Conservation (phyloP, 192 early-diverging fungal genomes). For the Podila epigama region DNA sequence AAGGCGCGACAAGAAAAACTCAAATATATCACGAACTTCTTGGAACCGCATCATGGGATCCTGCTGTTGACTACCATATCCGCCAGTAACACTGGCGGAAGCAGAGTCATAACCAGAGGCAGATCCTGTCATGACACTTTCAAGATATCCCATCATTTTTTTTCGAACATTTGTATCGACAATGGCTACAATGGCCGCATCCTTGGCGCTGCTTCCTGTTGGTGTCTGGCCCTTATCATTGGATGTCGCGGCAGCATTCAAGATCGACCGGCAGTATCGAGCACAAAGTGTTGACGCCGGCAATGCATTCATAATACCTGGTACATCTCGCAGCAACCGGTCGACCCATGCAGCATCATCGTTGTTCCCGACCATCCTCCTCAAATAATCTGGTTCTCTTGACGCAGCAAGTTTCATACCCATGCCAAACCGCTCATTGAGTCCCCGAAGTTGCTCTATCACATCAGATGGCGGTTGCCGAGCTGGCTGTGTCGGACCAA, state of each 20-base stretch:
- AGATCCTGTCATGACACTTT: conserved; percentile 10
- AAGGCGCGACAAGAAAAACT: conserved; percentile 37
- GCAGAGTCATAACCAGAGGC: not conserved
- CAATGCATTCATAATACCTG: conserved; percentile 39
- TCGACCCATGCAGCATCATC: conserved; percentile 47
- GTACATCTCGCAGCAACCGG: conserved; percentile 32
- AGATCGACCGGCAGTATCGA: conserved; percentile 32
- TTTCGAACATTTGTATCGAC: conserved; percentile 31
- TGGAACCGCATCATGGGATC: conserved; percentile 20
- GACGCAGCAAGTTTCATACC: conserved; percentile 43
- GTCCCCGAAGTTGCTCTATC: conserved; percentile 18
- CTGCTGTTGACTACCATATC: not conserved
- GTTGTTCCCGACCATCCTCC: conserved; percentile 37
- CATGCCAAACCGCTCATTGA: conserved; percentile 40
- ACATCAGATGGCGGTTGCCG: conserved; percentile 28
- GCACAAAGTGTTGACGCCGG: conserved; percentile 45
- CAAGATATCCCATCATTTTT: conserved; percentile 35
- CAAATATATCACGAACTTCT: conserved; percentile 42
- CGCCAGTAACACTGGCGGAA: not conserved
- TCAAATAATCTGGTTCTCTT: conserved; percentile 38
- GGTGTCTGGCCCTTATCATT: not conserved
- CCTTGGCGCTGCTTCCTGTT: not conserved
- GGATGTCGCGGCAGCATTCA: not conserved
- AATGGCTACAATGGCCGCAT: not conserved
- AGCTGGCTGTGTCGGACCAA: conserved; percentile 32